Evolutionary conservation across 202 grass and related monocot species (phyloP).

Genomic region (Setaria italica): DNA sequence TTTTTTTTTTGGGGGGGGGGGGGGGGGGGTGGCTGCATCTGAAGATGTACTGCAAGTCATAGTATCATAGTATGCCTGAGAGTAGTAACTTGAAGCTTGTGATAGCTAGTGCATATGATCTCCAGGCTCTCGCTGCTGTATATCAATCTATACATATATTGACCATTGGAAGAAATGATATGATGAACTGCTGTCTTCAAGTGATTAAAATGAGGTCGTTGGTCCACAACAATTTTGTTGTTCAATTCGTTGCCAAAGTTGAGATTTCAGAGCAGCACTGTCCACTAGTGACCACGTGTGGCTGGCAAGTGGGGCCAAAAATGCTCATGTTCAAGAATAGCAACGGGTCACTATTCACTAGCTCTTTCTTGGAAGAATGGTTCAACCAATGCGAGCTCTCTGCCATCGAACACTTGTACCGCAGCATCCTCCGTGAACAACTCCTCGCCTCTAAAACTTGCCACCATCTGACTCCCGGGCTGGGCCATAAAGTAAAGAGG

Average conservation of each 20-base stretch:
- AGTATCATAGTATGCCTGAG: not conserved
- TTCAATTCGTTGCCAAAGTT: not conserved
- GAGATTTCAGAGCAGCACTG: not conserved
- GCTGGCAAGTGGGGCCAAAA: not conserved
- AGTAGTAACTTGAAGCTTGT: constrained; percentile 1
- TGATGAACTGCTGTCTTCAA: not conserved
- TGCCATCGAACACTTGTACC: constrained; percentile 19
- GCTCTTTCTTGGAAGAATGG: not conserved
- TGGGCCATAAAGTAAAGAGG: not conserved
- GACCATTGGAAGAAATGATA: not conserved
- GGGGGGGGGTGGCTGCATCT: not conserved
- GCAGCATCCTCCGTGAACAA: not conserved
- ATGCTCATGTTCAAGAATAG: not conserved
- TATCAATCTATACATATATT: not conserved
- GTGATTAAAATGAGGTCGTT: not conserved
- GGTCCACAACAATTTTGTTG: not conserved
- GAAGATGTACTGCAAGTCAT: not conserved
- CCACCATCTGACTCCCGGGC: not conserved
- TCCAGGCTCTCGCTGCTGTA: not conserved
- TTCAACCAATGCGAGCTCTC: not conserved
- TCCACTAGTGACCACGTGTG: not conserved
- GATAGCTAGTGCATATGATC: not conserved
- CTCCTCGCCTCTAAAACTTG: not conserved
- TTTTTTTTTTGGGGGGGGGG: no score
- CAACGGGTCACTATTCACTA: no score